phyloP scores from a whole-genome alignment of 192 early-diverging fungal genomes.

The Ramicandelaber brevisporus region DNA sequence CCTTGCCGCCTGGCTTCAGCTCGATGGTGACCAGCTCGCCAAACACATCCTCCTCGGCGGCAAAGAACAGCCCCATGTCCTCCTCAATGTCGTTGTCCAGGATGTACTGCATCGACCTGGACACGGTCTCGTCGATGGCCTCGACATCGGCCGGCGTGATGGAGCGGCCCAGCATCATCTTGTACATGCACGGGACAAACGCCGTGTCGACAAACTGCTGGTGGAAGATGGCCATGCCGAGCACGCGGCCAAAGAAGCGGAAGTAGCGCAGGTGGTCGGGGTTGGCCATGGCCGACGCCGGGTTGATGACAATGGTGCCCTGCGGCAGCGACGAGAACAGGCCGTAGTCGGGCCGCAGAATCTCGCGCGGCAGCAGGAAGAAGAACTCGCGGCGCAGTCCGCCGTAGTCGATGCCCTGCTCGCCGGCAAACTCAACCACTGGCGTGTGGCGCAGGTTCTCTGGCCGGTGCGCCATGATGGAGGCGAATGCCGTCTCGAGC shows the following conservation, averaged over 20 bases:
- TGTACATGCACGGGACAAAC: conserved; percentile 4
- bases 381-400: conserved; percentile 5
- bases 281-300: conserved; percentile 5
- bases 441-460: conserved; percentile 3
- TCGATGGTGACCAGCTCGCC: conserved; percentile 4
- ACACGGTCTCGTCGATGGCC: conserved; percentile 2
- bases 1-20: conserved; percentile 3
- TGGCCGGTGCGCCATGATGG: conserved; percentile 3
- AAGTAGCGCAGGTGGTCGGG: conserved; percentile 5
- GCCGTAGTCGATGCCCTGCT: conserved; percentile 5
- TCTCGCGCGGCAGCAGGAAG: conserved; percentile 4
- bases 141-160: conserved; percentile 4
- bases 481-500: conserved; percentile 3
- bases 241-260: conserved; percentile 3
- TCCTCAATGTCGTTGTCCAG: conserved; percentile 6
- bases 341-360: conserved; percentile 4
- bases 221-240: conserved; percentile 6
- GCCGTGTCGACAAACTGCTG: conserved; percentile 2
- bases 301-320: conserved; percentile 4
- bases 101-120: conserved; percentile 2
- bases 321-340: conserved; percentile 4
- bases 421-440: conserved; percentile 4
- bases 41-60: conserved; percentile 3
- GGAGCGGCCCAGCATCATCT: conserved; percentile 2
- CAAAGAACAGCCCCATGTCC: conserved; percentile 2